phyloP scores from a whole-genome alignment of 441 rosid species.

The Pelargonium fulgidum region DNA sequence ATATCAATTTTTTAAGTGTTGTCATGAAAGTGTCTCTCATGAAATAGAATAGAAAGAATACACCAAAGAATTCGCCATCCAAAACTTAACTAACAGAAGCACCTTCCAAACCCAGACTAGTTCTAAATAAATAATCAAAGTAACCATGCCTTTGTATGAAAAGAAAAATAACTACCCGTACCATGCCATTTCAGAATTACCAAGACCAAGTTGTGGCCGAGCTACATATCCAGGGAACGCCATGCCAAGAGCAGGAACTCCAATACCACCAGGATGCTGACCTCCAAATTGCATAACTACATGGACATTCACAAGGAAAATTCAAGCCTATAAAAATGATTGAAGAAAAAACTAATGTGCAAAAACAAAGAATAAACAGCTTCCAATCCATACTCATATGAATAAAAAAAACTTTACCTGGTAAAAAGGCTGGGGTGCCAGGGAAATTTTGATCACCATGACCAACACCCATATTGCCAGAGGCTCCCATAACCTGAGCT shows the following conservation, averaged over 20 bases:
- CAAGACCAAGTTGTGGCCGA: constrained; percentile 75
- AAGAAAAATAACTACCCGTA: constrained; percentile 37
- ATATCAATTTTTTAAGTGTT: no score
- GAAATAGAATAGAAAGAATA: no score
- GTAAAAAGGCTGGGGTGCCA: constrained; percentile 52
- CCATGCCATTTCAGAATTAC: constrained; percentile 97
- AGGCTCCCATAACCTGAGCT: constrained; percentile 58
- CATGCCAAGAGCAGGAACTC: constrained; percentile 94
- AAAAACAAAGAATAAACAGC: no score
- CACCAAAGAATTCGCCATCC: not conserved
- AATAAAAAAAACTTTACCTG: no score
- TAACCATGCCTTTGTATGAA: not conserved
- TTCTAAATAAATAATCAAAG: not conserved
- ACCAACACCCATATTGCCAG: constrained; percentile 54
- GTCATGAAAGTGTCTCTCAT: no score
- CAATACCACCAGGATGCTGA: constrained; percentile 82
- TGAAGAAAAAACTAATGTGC: no score
- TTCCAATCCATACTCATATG: no score
- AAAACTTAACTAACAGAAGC: not conserved
- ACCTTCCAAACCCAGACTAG: no score
- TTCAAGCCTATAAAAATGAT: no score
- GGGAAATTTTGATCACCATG: constrained; percentile 77
- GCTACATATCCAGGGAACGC: constrained; percentile 97
- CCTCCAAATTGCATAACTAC: constrained; percentile 84
- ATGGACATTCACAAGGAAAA: no score